Evolutionary conservation across 371 early-diverging fungal genomes (phyloP).

Genomic region (Syncephalis fuscata): DNA sequence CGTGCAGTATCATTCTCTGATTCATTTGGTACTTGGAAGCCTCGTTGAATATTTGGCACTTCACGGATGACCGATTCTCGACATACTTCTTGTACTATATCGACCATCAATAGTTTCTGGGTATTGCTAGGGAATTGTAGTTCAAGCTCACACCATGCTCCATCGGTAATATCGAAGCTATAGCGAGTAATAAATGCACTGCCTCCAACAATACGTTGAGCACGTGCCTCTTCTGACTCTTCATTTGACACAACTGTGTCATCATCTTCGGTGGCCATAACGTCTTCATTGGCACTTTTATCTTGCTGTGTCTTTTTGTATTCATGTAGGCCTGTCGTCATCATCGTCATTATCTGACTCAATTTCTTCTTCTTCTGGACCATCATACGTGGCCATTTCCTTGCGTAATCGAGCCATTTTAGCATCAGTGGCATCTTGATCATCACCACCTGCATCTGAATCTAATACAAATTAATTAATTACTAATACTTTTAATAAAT

Average conservation of each 20-base stretch:
- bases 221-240: conserved; percentile 22
- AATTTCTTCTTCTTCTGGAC: conserved; percentile 48
- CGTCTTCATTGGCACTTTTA: not conserved
- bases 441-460: conserved; percentile 28
- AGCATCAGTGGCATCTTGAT: conserved; percentile 51
- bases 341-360: conserved; percentile 33
- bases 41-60: conserved; percentile 61
- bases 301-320: not conserved
- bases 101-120: conserved; percentile 88
- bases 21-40: conserved; percentile 61
- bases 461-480: conserved; percentile 11
- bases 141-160: conserved; percentile 69
- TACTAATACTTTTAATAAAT: not conserved
- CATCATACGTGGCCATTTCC: conserved; percentile 59
- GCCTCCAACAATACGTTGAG: conserved; percentile 24
- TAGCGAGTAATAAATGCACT: conserved; percentile 41
- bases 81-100: conserved; percentile 56
- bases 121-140: conserved; percentile 67
- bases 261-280: not conserved
- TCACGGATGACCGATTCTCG: conserved; percentile 62
- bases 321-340: not conserved
- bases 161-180: conserved; percentile 45
- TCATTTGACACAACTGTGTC: not conserved
- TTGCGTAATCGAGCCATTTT: conserved; percentile 31
- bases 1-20: conserved; percentile 44